phyloP scores from a whole-genome alignment of 768 basidiomycete species.

The Tylopilus subfusipes region DNA sequence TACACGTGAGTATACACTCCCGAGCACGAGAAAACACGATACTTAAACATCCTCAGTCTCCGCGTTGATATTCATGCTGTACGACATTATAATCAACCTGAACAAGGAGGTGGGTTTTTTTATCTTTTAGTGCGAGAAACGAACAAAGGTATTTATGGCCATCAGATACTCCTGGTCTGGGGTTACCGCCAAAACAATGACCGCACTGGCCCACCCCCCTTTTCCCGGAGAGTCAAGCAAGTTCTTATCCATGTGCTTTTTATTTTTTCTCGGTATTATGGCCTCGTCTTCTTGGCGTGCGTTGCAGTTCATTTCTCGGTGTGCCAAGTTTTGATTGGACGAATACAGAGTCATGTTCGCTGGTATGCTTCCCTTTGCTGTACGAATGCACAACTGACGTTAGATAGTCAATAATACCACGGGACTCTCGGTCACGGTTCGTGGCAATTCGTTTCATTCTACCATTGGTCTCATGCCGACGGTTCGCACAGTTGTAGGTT shows the following conservation, averaged over 20 bases:
- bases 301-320: background rate
- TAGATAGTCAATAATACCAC: conserved; percentile 20
- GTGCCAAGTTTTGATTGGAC: background rate
- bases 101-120: conserved; percentile 13
- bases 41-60: conserved; percentile 10
- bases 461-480: background rate
- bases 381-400: background rate
- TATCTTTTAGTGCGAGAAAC: background rate
- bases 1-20: conserved; percentile 1
- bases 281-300: conserved; percentile 21
- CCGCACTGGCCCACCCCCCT: background rate
- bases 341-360: conserved; percentile 12
- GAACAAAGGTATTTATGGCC: background rate
- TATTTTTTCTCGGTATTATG: conserved; percentile 25
- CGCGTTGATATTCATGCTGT: conserved; percentile 14
- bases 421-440: conserved; percentile 15
- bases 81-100: conserved; percentile 21
- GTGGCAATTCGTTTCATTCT: background rate
- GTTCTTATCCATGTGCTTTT: conserved; percentile 16
- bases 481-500: conserved; percentile 17
- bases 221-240: background rate
- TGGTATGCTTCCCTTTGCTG: conserved; percentile 6
- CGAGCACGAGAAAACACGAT: background rate
- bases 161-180: conserved; percentile 20
- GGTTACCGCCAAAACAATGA: background rate